A percentile compares a stretch with the other conserved stretches of the same genome.
These are phyloP conservation scores for Kwoniella sp. DNA, from an alignment of 768 basidiomycete genomes.

Conservation along the genomic window DNA sequence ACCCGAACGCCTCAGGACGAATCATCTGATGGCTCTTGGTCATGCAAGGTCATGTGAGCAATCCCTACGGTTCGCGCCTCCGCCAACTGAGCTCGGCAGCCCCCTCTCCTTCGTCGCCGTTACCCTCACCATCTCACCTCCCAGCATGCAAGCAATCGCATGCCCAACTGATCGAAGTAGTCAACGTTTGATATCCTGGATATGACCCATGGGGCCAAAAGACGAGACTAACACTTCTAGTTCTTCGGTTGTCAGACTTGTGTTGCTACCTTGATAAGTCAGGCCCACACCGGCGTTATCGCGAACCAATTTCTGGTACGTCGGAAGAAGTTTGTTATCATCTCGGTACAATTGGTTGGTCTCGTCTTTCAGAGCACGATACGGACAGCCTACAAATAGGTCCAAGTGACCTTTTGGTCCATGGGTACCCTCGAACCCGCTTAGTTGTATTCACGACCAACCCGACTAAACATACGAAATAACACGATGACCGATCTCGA, in stretches of 20 bases:
- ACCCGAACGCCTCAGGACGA: neutral
- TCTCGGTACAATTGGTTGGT: slow-evolving; percentile 16
- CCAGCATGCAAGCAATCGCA: too few species aligned
- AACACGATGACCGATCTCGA: slow-evolving; percentile 6
- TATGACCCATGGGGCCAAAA: too few species aligned
- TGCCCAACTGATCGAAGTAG: too few species aligned
- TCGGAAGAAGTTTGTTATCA: slow-evolving; percentile 11
- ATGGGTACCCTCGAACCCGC: too few species aligned
- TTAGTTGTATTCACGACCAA: too few species aligned
- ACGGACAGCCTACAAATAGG: neutral
- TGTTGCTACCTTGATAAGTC: neutral
- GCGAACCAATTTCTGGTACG: neutral
- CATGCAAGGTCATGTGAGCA: neutral
- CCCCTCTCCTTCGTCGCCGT: too few species aligned
- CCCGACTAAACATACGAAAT: neutral
- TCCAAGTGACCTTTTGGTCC: neutral
- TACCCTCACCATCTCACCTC: too few species aligned
- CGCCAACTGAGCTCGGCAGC: too few species aligned
- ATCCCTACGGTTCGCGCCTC: too few species aligned
- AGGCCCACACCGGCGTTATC: neutral
- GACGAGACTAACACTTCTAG: neutral
- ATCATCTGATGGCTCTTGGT: neutral
- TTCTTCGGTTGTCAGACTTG: neutral
- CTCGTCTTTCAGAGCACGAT: neutral
- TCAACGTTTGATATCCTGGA: too few species aligned